Evolutionary conservation across 192 early-diverging fungal genomes (phyloP).

Genomic region (Cladochytrium replicatum): DNA sequence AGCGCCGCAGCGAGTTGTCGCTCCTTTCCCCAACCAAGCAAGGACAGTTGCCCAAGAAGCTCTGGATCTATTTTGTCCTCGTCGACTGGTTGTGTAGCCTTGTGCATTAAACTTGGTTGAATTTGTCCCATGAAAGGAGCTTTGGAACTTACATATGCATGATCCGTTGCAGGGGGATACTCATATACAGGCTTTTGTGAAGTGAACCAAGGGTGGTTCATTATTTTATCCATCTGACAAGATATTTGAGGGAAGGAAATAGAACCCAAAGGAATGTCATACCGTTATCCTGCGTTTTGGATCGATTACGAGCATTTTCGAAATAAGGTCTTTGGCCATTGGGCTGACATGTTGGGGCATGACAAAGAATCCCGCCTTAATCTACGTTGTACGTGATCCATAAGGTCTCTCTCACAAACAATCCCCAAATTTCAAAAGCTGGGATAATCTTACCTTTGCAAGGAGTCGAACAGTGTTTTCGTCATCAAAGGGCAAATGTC

Average conservation of each 20-base stretch:
- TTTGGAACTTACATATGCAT: slow-evolving; percentile 1
- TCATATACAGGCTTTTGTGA: slow-evolving; percentile 18
- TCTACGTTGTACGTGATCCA: too few species aligned
- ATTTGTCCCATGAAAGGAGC: too few species aligned
- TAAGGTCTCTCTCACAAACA: slow-evolving; percentile 22
- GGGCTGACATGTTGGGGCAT: slow-evolving; percentile 81
- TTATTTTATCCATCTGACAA: slow-evolving; percentile 42
- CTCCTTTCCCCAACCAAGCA: slow-evolving; percentile 42
- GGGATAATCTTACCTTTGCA: slow-evolving; percentile 35
- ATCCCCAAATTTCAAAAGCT: not conserved
- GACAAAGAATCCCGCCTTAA: slow-evolving; percentile 38
- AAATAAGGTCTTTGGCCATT: slow-evolving; percentile 68
- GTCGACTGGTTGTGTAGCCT: too few species aligned
- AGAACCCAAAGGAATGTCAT: too few species aligned
- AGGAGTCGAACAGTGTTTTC: slow-evolving; percentile 56
- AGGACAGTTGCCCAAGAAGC: slow-evolving; percentile 26
- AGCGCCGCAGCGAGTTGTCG: slow-evolving; percentile 18
- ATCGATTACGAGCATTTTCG: slow-evolving; percentile 86
- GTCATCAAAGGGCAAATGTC: slow-evolving; percentile 67
- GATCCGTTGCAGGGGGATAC: not conserved
- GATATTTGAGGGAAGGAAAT: not conserved
- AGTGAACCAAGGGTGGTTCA: slow-evolving; percentile 51
- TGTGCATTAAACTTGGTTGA: too few species aligned
- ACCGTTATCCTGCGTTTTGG: slow-evolving; percentile 52
- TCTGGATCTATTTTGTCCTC: slow-evolving; percentile 42